Conservation (phyloP, 768 basidiomycete species). For the Omphalotus guepiniiformis region DNA sequence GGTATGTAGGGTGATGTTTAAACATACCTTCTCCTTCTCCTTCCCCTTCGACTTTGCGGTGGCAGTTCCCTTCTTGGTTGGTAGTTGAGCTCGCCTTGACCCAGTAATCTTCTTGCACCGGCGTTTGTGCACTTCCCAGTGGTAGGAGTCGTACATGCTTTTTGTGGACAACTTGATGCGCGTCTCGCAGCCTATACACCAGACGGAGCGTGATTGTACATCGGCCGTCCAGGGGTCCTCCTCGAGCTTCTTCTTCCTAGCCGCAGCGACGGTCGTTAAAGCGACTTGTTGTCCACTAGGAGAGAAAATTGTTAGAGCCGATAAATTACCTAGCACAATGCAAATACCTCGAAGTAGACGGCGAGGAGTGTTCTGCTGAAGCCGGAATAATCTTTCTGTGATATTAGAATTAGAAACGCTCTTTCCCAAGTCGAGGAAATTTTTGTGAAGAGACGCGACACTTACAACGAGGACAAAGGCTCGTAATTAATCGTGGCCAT, state of each 20-base stretch:
- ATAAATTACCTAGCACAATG: too few relatives aligned
- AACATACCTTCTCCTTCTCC: conserved; percentile 2
- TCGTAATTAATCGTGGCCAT: too few relatives aligned
- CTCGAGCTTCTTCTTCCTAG: conserved; percentile 47
- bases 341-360: too few relatives aligned
- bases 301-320: too few relatives aligned
- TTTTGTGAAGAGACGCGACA: too few relatives aligned
- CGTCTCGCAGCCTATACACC: conserved; percentile 50
- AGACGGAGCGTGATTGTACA: conserved; percentile 44
- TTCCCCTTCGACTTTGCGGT: not conserved
- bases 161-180: conserved; percentile 65
- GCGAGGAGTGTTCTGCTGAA: too few relatives aligned
- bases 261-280: conserved; percentile 11
- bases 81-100: conserved; percentile 14
- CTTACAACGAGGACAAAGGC: too few relatives aligned
- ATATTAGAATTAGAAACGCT: too few relatives aligned
- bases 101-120: conserved; percentile 52
- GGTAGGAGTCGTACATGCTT: conserved; percentile 60
- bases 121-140: conserved; percentile 62
- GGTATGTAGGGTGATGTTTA: not conserved
- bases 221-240: conserved; percentile 52
- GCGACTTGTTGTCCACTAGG: too few relatives aligned
- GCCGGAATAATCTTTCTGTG: too few relatives aligned
- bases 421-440: too few relatives aligned
- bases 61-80: not conserved